Conservation (phyloP, 2,329 filamentous ascomycete genomes). For the Colletotrichum karsti region DNA sequence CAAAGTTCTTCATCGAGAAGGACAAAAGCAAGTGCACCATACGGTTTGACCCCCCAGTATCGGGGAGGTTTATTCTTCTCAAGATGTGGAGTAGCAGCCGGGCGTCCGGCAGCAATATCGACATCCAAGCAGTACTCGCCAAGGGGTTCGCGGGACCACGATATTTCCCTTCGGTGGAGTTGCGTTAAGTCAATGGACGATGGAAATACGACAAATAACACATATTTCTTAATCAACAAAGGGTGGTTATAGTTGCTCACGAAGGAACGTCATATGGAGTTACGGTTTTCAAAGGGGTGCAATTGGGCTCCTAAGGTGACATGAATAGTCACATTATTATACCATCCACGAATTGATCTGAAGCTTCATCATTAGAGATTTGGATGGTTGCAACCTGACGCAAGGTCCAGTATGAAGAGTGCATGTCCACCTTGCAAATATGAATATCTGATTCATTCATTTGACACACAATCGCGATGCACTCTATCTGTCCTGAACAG, state of each 20-base stretch:
- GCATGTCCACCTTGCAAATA: too few species aligned
- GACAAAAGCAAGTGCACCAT: slow-evolving; percentile 88
- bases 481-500: too few species aligned
- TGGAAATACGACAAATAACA: background rate
- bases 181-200: slow-evolving; percentile 53
- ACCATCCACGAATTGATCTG: slow-evolving; percentile 7
- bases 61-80: slow-evolving; percentile 83
- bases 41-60: slow-evolving; percentile 83
- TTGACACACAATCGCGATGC: too few species aligned
- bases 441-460: too few species aligned
- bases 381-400: background rate
- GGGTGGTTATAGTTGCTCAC: background rate
- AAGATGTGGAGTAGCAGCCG: slow-evolving; percentile 88
- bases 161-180: slow-evolving; percentile 77
- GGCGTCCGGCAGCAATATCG: slow-evolving; percentile 76
- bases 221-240: background rate
- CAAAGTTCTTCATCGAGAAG: slow-evolving; percentile 84
- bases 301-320: background rate
- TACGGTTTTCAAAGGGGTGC: background rate
- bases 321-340: slow-evolving; percentile 16
- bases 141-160: slow-evolving; percentile 87
- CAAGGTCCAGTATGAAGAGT: too few species aligned
- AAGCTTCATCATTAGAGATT: background rate
- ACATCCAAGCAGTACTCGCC: slow-evolving; percentile 86
- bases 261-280: slow-evolving; percentile 1